Percentiles rank a stretch among this genome's conserved stretches.
These are phyloP conservation scores for Fusarium domesticum DNA, from an alignment of 2,329 filamentous ascomycete species.

Conservation along the genomic window DNA sequence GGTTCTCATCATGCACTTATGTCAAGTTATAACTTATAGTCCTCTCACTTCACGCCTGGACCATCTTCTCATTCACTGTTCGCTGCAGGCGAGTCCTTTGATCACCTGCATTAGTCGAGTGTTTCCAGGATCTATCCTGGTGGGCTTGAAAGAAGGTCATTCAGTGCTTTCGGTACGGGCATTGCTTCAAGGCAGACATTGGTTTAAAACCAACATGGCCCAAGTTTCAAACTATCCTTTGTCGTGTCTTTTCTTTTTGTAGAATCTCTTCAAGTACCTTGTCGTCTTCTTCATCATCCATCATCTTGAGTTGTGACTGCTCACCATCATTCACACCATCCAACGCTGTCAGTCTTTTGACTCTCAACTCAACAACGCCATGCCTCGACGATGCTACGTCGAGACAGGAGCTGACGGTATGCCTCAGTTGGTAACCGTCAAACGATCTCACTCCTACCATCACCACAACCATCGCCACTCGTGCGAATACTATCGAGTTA, in stretches of 20 bases:
- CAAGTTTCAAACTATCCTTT: constrained; percentile 4
- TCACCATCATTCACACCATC: neutral
- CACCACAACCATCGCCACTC: constrained; percentile 32
- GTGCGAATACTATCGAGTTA: constrained; percentile 37
- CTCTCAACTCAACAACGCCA: constrained; percentile 14
- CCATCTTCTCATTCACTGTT: constrained; percentile 5
- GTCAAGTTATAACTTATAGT: neutral
- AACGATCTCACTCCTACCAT: constrained; percentile 39
- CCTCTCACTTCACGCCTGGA: constrained; percentile 3
- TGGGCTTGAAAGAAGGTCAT: constrained; percentile 14
- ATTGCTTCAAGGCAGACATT: constrained; percentile 8
- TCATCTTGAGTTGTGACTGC: neutral
- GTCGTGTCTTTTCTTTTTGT: neutral
- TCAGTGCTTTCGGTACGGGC: constrained; percentile 7
- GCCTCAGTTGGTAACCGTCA: constrained; percentile 39
- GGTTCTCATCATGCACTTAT: neutral
- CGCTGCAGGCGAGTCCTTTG: constrained; percentile 20
- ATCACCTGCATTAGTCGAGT: constrained; percentile 29
- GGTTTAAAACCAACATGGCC: constrained; percentile 9
- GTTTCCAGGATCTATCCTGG: constrained; percentile 1
- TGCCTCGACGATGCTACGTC: constrained; percentile 39
- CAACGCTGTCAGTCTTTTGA: neutral
- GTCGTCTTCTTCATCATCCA: constrained; percentile 5
- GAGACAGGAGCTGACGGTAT: constrained; percentile 36
- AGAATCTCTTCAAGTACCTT: constrained; percentile 10